Base-by-base conservation (phyloP, 2,329 filamentous ascomycete species). In the Alternaria hordeiaustralica region DNA sequence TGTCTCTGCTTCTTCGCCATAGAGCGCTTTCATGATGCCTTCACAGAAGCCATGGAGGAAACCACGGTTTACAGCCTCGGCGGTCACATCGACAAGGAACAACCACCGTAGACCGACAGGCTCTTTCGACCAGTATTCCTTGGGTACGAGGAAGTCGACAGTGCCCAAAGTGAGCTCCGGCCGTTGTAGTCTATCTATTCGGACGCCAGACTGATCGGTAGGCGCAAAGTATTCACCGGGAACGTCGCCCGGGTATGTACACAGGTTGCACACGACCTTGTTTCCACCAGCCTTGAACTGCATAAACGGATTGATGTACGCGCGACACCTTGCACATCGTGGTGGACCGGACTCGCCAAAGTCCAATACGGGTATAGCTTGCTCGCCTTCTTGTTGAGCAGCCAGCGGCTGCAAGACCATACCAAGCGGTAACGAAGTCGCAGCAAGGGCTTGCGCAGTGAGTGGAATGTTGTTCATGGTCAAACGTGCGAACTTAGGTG, bases 301-400 rank as follows among this genome's bases (percentile, higher is more conserved):
- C 96, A 99, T 98, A 79, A 99, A 99, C 2, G 96, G 96, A 77
- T 99, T 99, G 82, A 99, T 96, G 82, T 99, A 99, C 13, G 95
- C 92, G 77, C 96, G 88, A 84, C 96, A 99, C 82, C 96, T 87
- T 73, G 93, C 89, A 81, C 96, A 99, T 79, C 96, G 88, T 21
- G 96, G 96, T 44, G 96, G 96, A 0, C 96, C 96, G 43, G 84
- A 83, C 45, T 97, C 94, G 53, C 96, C 96, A 85, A 98, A 99
- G 81, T 99, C 96, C 23, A 99, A 86, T 5, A 99, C 91, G 1
- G 96, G 96, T 58, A 99, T 90, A 1, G 93, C 88, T 53, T 91
- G 86, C 81, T 99, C 96, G 56, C 96, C 95, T 23, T 92, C 86
- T 75, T 96, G 92, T 45, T 94, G 85, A 44, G 89, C 87, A 2